A percentile compares a stretch with the other conserved stretches of the same genome.
Evolutionary conservation across 176 grass and related monocot species (phyloP).

Genomic region (Paspalum notatum): DNA sequence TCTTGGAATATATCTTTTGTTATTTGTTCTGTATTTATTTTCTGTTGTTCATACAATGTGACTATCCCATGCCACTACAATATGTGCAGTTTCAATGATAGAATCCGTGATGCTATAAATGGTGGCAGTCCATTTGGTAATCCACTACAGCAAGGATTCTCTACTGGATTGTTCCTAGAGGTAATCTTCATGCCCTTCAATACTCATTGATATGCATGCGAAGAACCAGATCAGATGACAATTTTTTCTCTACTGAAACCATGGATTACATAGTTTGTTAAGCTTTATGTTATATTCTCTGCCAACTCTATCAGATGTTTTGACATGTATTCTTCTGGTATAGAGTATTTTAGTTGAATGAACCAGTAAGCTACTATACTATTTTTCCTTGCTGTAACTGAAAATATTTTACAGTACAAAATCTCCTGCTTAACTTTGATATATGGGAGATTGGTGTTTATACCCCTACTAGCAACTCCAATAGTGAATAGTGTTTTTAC

Average conservation of each 20-base stretch:
- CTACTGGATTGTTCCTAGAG: constrained; percentile 82
- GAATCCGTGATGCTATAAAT: constrained; percentile 89
- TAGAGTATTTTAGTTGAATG: background rate
- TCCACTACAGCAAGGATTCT: constrained; percentile 91
- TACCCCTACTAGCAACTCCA: too few relatives aligned
- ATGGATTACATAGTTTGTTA: background rate
- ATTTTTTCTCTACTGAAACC: background rate
- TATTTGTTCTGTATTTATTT: constrained; percentile 7
- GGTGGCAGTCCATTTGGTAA: constrained; percentile 90
- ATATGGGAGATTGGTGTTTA: too few relatives aligned
- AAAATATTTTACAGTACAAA: background rate
- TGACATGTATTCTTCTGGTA: background rate
- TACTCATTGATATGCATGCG: background rate
- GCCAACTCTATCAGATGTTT: background rate
- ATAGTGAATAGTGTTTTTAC: too few relatives aligned
- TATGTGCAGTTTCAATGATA: constrained; percentile 87
- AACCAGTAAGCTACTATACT: constrained; percentile 18
- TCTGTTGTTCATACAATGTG: background rate
- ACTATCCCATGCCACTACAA: background rate
- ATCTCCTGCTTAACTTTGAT: background rate
- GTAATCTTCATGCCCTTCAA: constrained; percentile 40
- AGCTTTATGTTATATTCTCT: constrained; percentile 5
- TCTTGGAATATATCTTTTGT: constrained; percentile 11
- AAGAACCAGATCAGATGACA: background rate
- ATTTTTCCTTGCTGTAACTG: background rate